Percentiles rank a stretch among this genome's conserved stretches.
These are phyloP conservation scores for Plasmodium blacklocki DNA, from an alignment of 169 alveolate species.

Conservation along the genomic window DNA sequence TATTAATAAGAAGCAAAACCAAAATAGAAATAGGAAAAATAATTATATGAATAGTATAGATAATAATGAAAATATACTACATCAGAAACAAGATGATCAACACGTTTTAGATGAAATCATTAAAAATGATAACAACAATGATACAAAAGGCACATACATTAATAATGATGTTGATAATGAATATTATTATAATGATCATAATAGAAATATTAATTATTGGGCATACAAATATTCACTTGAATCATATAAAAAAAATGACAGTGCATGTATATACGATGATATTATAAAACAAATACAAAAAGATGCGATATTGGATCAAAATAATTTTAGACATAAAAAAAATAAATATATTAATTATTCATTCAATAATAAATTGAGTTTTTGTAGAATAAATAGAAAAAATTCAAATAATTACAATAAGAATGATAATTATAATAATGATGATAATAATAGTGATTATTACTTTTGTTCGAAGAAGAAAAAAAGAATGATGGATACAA, in stretches of 20 bases:
- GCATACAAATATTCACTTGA: constrained; percentile 6
- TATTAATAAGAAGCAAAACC: constrained; percentile 9
- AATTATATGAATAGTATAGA: not conserved
- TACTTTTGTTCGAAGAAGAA: not conserved
- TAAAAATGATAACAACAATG: not conserved
- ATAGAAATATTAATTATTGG: constrained; percentile 37
- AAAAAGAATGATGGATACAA: not conserved
- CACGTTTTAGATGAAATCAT: not conserved
- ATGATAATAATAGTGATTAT: too few species aligned
- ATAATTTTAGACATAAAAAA: not conserved
- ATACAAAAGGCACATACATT: not conserved
- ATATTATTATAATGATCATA: not conserved
- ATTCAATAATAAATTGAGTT: not conserved
- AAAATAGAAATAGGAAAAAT: not conserved
- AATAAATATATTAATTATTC: not conserved
- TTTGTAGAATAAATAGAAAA: not conserved
- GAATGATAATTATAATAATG: not conserved
- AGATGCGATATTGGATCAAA: not conserved
- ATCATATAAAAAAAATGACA: not conserved
- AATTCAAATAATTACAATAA: not conserved
- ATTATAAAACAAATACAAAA: constrained; percentile 27
- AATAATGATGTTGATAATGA: not conserved
- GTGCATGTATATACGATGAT: constrained; percentile 10
- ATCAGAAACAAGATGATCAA: not conserved
- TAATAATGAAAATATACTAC: not conserved